Evolutionary conservation across 1,284 basidiomycete species (phyloP).

Genomic region (Sanghuangporus weigelae): DNA sequence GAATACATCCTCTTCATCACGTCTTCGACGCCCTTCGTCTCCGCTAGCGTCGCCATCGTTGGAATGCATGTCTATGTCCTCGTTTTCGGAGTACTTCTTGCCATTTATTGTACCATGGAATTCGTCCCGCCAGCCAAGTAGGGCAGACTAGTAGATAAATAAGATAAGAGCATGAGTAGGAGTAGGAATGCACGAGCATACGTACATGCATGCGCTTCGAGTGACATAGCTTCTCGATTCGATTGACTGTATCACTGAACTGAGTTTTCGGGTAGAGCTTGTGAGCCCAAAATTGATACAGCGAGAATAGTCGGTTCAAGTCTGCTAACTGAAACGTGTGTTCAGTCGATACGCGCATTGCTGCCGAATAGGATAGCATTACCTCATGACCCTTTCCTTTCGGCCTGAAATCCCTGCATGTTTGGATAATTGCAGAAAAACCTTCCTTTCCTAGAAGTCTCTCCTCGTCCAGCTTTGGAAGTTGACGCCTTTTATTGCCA

Average conservation of each 20-base stretch:
- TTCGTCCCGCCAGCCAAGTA: slow-evolving; percentile 74
- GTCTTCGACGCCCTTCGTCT: slow-evolving; percentile 1
- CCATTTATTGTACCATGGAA: slow-evolving; percentile 47
- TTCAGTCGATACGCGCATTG: slow-evolving; percentile 1
- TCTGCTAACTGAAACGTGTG: slow-evolving; percentile 54
- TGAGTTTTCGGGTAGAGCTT: slow-evolving; percentile 82
- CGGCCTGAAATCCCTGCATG: slow-evolving; percentile 68
- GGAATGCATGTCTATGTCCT: slow-evolving; percentile 21
- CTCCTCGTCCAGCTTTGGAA: slow-evolving; percentile 67
- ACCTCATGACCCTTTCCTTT: slow-evolving; percentile 91
- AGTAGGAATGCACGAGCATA: slow-evolving; percentile 7
- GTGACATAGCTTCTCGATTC: slow-evolving; percentile 83
- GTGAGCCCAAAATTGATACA: slow-evolving; percentile 93
- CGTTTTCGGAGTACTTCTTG: slow-evolving; percentile 29
- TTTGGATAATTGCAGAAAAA: slow-evolving; percentile 70
- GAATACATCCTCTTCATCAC: slow-evolving; percentile 18
- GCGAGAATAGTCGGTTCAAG: slow-evolving; percentile 68
- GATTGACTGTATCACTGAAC: slow-evolving; percentile 77
- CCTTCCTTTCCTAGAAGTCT: slow-evolving; percentile 67
- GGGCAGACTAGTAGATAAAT: slow-evolving; percentile 43
- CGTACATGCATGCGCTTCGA: slow-evolving; percentile 78
- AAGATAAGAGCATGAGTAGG: slow-evolving; percentile 3
- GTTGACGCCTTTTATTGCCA: slow-evolving; percentile 45
- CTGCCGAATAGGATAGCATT: slow-evolving; percentile 21
- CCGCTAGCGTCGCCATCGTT: slow-evolving; percentile 25